Evolutionary conservation across 2,329 filamentous ascomycete genomes (phyloP), one percentile per base, ranked within the genome.

Genomic region (Lecanicillium sp.): DNA sequence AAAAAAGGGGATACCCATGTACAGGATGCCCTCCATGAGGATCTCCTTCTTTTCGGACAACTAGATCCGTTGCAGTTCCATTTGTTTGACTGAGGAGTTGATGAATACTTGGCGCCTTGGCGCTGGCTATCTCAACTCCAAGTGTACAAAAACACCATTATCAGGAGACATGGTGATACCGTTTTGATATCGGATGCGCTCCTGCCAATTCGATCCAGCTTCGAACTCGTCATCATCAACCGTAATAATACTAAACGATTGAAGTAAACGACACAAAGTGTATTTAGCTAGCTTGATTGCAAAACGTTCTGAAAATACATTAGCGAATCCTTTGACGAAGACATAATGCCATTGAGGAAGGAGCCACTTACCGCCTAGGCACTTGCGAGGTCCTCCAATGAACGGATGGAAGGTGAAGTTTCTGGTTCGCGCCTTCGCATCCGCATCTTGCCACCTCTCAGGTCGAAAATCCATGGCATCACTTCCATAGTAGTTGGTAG

Each of bases 381-480:
- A 51, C 44, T 44, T 51, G 32, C 49, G 49, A 12, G 49, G 49
- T 5, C 49, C 49, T 30, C 49, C 49, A 12, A 51, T 42, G 19
- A 51, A 51, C 10, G 49, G 43, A 29, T 51, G 49, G 33, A 51
- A 51, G 26, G 49, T 48, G 14, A 51, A 51, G 20, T 51, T 23
- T 5, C 20, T 43, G 14, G 19, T 51, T 12, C 49, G 44, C 15
- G 24, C 7, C 17, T 33, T 43, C 15, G 24, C 43, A 26, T 30
- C 26, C 2, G n/a, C 20, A 12, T 47, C 36, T 15, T n/a, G 15
- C 44, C 44, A 47, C 20, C 44, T 23, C 19, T 47, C 44, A 5
- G 44, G 44, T 8, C 44, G 35, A 33, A 47, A 47, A 10, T 33
- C 21, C 24, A 15, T 33, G 3, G 36, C 44, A 26, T 47, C 44